Base-by-base conservation (phyloP, 2,329 filamentous ascomycete species). In the Sclerotinia sclerotiorum region DNA sequence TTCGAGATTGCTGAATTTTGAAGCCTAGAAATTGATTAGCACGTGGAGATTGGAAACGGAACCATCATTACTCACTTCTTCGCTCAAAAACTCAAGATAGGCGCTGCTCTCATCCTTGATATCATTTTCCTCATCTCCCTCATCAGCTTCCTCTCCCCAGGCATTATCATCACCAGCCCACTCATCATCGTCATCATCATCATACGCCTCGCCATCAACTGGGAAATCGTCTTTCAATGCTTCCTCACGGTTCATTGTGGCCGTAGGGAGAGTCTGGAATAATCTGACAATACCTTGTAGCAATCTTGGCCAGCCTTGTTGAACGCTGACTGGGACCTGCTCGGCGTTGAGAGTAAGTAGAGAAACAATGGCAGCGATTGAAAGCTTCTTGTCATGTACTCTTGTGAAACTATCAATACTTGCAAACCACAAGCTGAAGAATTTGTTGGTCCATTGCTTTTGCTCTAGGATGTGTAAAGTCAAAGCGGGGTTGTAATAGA, bases 381-480 rank as follows among this genome's bases (percentile, higher is more conserved):
- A 97, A 35, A 99, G 84, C 84, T 97, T 99, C 87, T 99, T 99
- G 83, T 99, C 95, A 78, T 99, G 95, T 2, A 99, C 95, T 54
- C 95, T 87, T 65, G 88, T 91, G 82, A 99, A 98, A 76, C 88
- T 90, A 71, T 97, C 91, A 82, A 99, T 99, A 81, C 90, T 96
- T 54, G 92, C 92, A 80, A 99, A 99, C 95, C 95, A 99, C 69
- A 96, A 83, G 80, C 92, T 97, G 84, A 99, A 99, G 82, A 99
- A 99, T 78, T 96, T 96, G 81, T 98, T 98, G 8, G 95, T 98
- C 94, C 94, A 97, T 70, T 88, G 90, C 76, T 96, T 94, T 65
- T 85, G 82, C 81, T 99, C 95, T n/a, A 99, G 85, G 49, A 97
- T 88, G 71, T 93, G 90, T 29, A 99, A 85, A 32, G 93, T 87